A percentile compares a stretch with the other conserved stretches of the same genome.
Evolutionary conservation across 192 early-diverging fungal genomes (phyloP).

Genomic region (Entophlyctis luteolus): DNA sequence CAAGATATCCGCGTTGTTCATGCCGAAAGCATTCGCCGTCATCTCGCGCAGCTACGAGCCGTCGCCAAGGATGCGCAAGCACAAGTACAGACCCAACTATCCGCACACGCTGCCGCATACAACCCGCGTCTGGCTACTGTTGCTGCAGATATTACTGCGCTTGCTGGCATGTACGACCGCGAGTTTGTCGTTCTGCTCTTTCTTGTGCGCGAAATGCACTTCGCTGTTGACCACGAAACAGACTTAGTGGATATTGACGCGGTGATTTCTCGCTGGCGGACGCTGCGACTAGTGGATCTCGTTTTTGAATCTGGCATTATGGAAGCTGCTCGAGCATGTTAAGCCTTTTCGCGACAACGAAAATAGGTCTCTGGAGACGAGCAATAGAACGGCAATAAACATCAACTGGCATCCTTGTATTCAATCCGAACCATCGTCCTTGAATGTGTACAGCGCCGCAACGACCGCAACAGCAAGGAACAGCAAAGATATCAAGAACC

Average conservation of each 20-base stretch:
- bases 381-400: no score
- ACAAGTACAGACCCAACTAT: background rate
- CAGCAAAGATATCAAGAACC: constrained; percentile 81
- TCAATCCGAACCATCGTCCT: constrained; percentile 51
- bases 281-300: background rate
- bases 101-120: background rate
- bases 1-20: background rate
- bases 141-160: background rate
- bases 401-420: no score
- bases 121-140: background rate
- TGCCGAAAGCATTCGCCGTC: background rate
- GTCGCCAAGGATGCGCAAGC: background rate
- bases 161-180: background rate
- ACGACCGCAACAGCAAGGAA: constrained; percentile 79
- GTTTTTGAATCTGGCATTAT: background rate
- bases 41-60: background rate
- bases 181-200: background rate
- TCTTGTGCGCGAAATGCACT: background rate
- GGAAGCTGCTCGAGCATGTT: background rate
- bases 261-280: background rate
- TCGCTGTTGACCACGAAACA: background rate
- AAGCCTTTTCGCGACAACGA: no score
- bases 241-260: background rate
- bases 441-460: constrained; percentile 77
- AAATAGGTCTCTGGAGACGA: no score